Percentiles rank a stretch among this genome's conserved stretches.
phyloP scores from a whole-genome alignment of 192 early-diverging fungal species.

The Coemansia sp. region DNA sequence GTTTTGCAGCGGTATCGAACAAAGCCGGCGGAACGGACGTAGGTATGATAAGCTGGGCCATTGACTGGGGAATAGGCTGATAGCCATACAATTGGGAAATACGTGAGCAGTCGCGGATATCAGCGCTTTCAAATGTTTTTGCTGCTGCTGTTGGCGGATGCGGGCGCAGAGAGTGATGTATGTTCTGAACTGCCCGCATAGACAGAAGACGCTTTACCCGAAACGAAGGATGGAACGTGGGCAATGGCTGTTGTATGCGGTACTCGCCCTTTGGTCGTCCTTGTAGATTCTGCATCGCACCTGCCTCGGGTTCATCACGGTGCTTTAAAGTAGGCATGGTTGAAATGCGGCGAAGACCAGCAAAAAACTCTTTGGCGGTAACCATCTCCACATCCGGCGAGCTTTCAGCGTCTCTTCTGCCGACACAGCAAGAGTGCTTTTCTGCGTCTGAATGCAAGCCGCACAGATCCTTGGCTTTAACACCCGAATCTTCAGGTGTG shows the following conservation, averaged over 20 bases:
- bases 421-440: neutral
- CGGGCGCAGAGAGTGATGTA: constrained; percentile 28
- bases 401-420: neutral
- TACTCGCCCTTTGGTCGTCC: neutral
- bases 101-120: neutral
- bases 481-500: constrained; percentile 10
- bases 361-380: constrained; percentile 6
- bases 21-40: constrained; percentile 34
- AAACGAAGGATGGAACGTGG: neutral
- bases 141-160: no score
- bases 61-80: constrained; percentile 14
- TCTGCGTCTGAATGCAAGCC: neutral
- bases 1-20: constrained; percentile 36
- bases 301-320: neutral
- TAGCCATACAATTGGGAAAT: constrained; percentile 16
- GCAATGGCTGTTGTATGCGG: neutral
- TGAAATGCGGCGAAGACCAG: constrained; percentile 25
- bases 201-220: constrained; percentile 17
- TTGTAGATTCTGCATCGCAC: neutral
- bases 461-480: constrained; percentile 5
- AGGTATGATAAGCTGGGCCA: constrained; percentile 17
- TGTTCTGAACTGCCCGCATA: constrained; percentile 16
- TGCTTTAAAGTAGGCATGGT: constrained; percentile 30
- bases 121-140: neutral
- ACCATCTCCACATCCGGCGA: neutral